Conservation (phyloP, 2,329 filamentous ascomycete genomes). For the Raffaelea arxii region DNA sequence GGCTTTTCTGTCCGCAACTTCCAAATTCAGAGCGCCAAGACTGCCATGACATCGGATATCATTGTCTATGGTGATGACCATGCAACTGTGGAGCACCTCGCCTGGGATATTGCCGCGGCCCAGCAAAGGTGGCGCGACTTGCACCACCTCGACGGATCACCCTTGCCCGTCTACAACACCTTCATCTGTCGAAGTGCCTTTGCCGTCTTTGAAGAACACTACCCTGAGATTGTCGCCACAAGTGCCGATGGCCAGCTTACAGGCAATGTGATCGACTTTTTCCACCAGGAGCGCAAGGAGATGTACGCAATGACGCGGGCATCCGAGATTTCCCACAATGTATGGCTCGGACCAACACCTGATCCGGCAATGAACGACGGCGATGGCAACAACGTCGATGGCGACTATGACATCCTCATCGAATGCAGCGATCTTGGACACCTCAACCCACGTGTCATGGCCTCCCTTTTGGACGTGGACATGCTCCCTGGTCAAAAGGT, state of each 20-base stretch:
- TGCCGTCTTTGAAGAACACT: slow-evolving; percentile 57
- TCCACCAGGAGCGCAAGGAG: slow-evolving; percentile 77
- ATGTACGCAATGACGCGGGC: slow-evolving; percentile 91
- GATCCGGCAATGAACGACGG: slow-evolving; percentile 53
- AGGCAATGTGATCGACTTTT: slow-evolving; percentile 76
- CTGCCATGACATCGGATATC: slow-evolving; percentile 82
- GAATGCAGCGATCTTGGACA: slow-evolving; percentile 81
- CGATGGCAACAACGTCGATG: slow-evolving; percentile 62
- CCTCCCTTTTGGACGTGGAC: slow-evolving; percentile 48
- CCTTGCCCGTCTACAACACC: slow-evolving; percentile 66
- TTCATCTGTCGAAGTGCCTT: slow-evolving; percentile 64
- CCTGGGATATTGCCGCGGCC: slow-evolving; percentile 60
- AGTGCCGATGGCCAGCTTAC: slow-evolving; percentile 64
- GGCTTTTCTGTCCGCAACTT: slow-evolving; percentile 97
- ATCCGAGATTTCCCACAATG: slow-evolving; percentile 80
- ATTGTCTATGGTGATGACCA: slow-evolving; percentile 77
- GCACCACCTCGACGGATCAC: slow-evolving; percentile 44
- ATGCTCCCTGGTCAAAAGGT: slow-evolving; percentile 29
- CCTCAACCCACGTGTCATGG: slow-evolving; percentile 59
- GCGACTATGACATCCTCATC: slow-evolving; percentile 73
- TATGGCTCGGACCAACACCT: slow-evolving; percentile 83
- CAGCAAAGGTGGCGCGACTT: slow-evolving; percentile 66
- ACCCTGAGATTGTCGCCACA: slow-evolving; percentile 64
- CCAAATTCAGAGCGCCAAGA: slow-evolving; percentile 86
- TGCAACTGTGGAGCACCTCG: slow-evolving; percentile 51